These are phyloP conservation scores for Neurospora sp. DNA, from an alignment of 495 filamentous ascomycete species.

Conservation along the genomic window DNA sequence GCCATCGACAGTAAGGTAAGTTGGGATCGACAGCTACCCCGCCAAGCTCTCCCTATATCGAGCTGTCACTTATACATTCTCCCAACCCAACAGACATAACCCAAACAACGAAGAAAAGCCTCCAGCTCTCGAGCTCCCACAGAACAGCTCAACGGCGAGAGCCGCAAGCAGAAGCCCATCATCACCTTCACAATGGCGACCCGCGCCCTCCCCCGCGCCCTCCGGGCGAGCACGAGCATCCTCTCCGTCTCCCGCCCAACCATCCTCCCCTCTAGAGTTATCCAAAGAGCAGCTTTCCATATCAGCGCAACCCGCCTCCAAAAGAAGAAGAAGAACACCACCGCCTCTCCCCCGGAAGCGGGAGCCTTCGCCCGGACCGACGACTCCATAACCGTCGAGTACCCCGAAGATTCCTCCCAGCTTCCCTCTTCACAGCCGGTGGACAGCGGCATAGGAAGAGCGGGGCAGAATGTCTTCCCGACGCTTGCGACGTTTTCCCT, in stretches of 20 bases:
- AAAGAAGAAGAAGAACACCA: background rate
- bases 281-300: background rate
- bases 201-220: background rate
- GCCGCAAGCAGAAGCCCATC: background rate
- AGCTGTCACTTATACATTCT: background rate
- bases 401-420: slow-evolving; percentile 57
- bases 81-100: background rate
- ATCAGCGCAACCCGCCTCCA: background rate
- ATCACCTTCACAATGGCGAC: background rate
- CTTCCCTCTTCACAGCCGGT: slow-evolving; percentile 58
- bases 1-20: background rate
- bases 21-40: background rate
- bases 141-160: background rate
- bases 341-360: background rate
- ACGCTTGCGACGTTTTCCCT: slow-evolving; percentile 58
- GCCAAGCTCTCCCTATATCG: background rate
- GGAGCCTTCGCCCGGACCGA: slow-evolving; percentile 68
- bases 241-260: background rate
- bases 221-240: background rate
- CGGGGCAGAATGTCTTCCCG: slow-evolving; percentile 40
- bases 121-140: background rate
- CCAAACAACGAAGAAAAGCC: background rate
- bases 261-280: too few species aligned
- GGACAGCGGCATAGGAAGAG: slow-evolving; percentile 54
- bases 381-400: slow-evolving; percentile 61